Base-by-base conservation (phyloP, 306 rosid species). In the Cicer judaicum region DNA sequence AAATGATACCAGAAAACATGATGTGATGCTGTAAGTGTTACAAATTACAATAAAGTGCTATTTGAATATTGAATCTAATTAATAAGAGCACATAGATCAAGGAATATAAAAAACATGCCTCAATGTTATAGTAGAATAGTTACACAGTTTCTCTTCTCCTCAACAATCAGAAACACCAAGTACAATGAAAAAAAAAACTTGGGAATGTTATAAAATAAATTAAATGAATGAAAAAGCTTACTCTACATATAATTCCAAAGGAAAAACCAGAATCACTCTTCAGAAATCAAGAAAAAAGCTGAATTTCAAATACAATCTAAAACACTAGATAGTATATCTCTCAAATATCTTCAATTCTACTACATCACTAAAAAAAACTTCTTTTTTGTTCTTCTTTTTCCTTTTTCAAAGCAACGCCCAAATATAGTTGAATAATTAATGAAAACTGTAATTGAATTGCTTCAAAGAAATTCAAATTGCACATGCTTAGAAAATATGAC, bases 381-480 rank as follows among this genome's bases (percentile, higher is more conserved):
- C 62, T 68, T 29, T 68, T 65, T 55, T 36, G 6, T 42, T 24
- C 6, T 40, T 21, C 10, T 13, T 63, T 68, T 39, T 7, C n/a
- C 8, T 5, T 64, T 40, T 42, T 55, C 2, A 64, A 24, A 74
- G 64, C 60, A 84, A 70, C 38, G 64, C 61, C 79, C 74, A 65
- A 49, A 49, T 7, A 64, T 6, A 54, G 69, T 34, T 29, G 18
- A 80, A 36, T 43, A 59, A 74, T 15, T 50, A 69, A 71, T 19
- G 61, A 61, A 34, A 34, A 52, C 80, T 56, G 48, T 74, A 67
- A 61, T 63, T 73, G 74, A 76, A 53, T 73, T 80, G 80, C 76
- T 83, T 64, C 55, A 79, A 72, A 67, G 64, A 68, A 71, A 73
- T 80, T 80, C 79, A 76, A 77, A 76, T 55, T 75, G 18, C 80